These are phyloP conservation scores for Daldinia sp. DNA, from an alignment of 2,329 filamentous ascomycete genomes.

Conservation along the genomic window DNA sequence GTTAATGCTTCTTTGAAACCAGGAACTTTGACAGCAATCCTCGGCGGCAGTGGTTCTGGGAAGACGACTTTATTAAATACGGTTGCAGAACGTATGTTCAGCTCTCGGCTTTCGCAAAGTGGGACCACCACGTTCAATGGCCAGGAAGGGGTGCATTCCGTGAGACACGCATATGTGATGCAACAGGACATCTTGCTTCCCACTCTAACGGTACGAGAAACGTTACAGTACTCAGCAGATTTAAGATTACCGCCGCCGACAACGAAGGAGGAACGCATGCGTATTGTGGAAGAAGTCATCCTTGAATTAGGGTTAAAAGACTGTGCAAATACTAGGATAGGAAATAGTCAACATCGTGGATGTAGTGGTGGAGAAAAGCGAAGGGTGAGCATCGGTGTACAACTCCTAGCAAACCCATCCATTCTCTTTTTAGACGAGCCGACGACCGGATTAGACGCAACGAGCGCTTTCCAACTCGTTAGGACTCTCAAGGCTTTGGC, in stretches of 20 bases:
- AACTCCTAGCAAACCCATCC: conserved; percentile 80
- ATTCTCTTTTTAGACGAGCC: conserved; percentile 82
- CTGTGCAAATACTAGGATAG: conserved; percentile 77
- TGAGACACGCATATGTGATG: conserved; percentile 75
- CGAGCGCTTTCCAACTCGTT: conserved; percentile 77
- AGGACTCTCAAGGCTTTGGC: conserved; percentile 74
- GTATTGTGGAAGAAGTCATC: conserved; percentile 79
- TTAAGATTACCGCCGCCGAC: conserved; percentile 72
- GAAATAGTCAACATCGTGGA: conserved; percentile 74
- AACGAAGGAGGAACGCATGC: conserved; percentile 64
- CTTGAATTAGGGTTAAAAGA: conserved; percentile 79
- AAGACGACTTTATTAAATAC: conserved; percentile 78
- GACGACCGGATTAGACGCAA: conserved; percentile 80
- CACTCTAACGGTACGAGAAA: conserved; percentile 78
- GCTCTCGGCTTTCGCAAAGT: conserved; percentile 57
- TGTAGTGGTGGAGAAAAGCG: conserved; percentile 84
- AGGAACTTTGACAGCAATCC: conserved; percentile 76
- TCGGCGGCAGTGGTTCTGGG: conserved; percentile 77
- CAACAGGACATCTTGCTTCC: conserved; percentile 79
- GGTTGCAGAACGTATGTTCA: conserved; percentile 73
- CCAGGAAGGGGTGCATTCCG: conserved; percentile 57
- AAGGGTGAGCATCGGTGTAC: conserved; percentile 78
- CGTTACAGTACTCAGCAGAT: conserved; percentile 75
- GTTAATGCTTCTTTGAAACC: conserved; percentile 70
- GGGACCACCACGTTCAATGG: conserved; percentile 71